These are phyloP conservation scores for Pyrenochaeta sp. DNA, from an alignment of 2,329 filamentous ascomycete genomes.

Conservation along the genomic window DNA sequence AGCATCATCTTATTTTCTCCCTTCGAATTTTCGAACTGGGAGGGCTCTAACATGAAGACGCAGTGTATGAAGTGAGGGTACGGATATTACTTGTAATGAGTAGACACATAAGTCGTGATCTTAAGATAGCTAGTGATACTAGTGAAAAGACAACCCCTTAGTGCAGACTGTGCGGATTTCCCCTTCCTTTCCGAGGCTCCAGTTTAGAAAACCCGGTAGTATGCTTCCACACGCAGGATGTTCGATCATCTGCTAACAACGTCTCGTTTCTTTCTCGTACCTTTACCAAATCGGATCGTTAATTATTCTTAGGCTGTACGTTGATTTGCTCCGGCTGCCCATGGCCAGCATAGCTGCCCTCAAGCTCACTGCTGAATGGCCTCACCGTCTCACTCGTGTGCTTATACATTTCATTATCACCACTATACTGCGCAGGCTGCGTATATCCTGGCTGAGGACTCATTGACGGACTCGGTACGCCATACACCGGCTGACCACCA, in stretches of 20 bases:
- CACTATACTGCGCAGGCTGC: conserved; percentile 10
- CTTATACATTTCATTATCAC: conserved; percentile 5
- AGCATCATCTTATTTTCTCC: no score
- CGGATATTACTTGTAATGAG: neutral
- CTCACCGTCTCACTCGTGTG: conserved; percentile 11
- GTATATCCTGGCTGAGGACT: conserved; percentile 21
- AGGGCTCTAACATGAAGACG: no score
- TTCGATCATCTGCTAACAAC: neutral
- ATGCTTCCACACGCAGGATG: neutral
- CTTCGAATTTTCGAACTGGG: no score
- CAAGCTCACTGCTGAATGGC: conserved; percentile 33
- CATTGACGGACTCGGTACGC: conserved; percentile 16
- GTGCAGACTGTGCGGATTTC: neutral
- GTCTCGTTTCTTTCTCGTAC: no score
- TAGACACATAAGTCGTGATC: neutral
- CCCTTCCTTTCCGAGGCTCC: neutral
- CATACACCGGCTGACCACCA: conserved; percentile 19
- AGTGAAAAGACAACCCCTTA: neutral
- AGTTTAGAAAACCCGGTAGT: neutral
- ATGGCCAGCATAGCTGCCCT: conserved; percentile 13
- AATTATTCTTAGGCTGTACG: conserved; percentile 4
- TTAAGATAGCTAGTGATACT: neutral
- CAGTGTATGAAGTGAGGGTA: neutral
- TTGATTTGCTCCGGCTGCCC: conserved; percentile 2
- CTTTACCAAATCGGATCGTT: neutral